Conservation (phyloP, 495 filamentous ascomycete species). For the Oidiodendron maius region DNA sequence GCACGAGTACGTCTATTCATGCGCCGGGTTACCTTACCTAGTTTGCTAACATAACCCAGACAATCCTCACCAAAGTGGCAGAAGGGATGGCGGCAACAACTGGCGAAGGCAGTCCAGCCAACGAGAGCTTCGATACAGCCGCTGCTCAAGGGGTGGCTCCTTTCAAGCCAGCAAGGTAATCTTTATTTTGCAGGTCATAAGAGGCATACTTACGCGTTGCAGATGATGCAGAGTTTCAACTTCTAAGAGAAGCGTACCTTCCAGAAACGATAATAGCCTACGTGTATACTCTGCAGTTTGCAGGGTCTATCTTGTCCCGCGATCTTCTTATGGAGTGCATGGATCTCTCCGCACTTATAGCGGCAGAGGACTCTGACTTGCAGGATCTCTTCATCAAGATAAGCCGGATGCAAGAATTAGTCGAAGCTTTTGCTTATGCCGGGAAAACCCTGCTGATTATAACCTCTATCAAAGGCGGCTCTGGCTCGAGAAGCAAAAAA, state of each 20-base stretch:
- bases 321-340: conserved; percentile 69
- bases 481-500: conserved; percentile 43
- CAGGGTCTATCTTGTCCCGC: conserved; percentile 54
- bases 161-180: conserved; percentile 20
- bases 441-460: conserved; percentile 69
- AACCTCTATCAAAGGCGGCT: conserved; percentile 40
- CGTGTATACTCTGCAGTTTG: conserved; percentile 64
- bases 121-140: conserved; percentile 4
- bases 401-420: conserved; percentile 69
- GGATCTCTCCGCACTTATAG: conserved; percentile 65
- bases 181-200: not conserved
- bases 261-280: conserved; percentile 81
- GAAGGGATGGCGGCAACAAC: conserved; percentile 9
- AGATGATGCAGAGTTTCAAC: conserved; percentile 36
- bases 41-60: not conserved
- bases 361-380: conserved; percentile 57
- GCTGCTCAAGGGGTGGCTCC: conserved; percentile 19
- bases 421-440: conserved; percentile 64
- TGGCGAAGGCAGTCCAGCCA: conserved; percentile 3
- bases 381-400: conserved; percentile 57
- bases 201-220: not conserved
- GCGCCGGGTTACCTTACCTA: not conserved
- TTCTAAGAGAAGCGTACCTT: conserved; percentile 67
- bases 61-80: not conserved
- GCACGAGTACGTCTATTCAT: conserved; percentile 13